Base-by-base conservation (phyloP, 179 eudicot genomes). In the Silene noctiflora region DNA sequence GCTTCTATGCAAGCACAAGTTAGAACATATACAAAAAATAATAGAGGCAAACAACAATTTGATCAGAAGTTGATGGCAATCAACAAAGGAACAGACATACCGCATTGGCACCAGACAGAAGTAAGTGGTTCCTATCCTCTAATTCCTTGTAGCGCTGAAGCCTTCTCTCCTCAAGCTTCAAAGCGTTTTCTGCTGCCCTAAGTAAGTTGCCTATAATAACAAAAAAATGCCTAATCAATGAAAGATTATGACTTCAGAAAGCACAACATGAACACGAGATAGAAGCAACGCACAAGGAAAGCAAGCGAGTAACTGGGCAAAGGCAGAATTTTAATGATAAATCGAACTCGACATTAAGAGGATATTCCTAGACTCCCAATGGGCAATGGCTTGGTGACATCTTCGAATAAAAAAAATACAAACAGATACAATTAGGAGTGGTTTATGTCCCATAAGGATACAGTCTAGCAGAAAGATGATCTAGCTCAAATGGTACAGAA, bases 131-230 rank as follows among this genome's bases (percentile, higher is more conserved):
- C 73, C 76, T 81, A 6, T 79, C 84, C 80, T 77, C 83, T 55
- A 91, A 61, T 79, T 91, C 96, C 72, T 87, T 85, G 79, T 87
- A 86, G 69, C 73, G 82, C 76, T 81, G 87, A 62, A 79, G 82
- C 84, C 96, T 91, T 78, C 73, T 81, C 77, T 81, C 88, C 86
- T 93, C 98, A 79, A 87, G 77, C 77, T 87, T 88, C 78, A 88
- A 75, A 83, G 97, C 98, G 82, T 79, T 88, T 83, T 86, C 89
- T 24, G 96, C 80, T 78, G 85, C 90, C 81, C 84, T 89, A 44
- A 89, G 53, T 70, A 85, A 64, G 76, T 78, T 83, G 77, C 89
- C 97, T 89, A 83, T 81, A 61, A 80, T 61, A 78, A 73, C 55
- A 21, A 19, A 20, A 24, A n/a, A 11, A 6, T 35, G 31, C 42